Conservation (phyloP, 139 green algal species). For the Ettlia oleoabundans region DNA sequence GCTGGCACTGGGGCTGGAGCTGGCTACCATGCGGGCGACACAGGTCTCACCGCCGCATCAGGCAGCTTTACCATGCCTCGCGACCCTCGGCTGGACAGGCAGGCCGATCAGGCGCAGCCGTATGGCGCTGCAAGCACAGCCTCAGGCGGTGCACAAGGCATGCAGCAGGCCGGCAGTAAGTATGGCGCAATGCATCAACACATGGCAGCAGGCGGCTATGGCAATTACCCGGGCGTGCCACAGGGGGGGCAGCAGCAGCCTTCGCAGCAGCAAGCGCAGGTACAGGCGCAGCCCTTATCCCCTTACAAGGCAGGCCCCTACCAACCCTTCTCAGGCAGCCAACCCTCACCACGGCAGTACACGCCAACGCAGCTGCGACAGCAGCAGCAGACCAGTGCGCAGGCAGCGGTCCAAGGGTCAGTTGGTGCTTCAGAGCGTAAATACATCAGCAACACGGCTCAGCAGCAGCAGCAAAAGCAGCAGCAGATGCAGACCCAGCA, state of each 20-base stretch:
- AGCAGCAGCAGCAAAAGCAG: slow-evolving; percentile 1
- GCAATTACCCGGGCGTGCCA: too few species aligned
- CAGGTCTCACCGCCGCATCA: neutral
- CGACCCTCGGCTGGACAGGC: neutral
- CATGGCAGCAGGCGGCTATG: neutral
- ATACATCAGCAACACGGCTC: slow-evolving; percentile 28
- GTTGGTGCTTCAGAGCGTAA: neutral
- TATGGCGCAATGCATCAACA: too few species aligned
- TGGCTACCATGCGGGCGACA: too few species aligned
- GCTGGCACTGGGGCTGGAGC: too few species aligned
- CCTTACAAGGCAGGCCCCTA: neutral
- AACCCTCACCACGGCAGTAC: neutral
- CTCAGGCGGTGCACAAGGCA: neutral
- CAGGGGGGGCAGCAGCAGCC: too few species aligned
- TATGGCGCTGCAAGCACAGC: neutral
- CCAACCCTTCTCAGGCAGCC: slow-evolving; percentile 3
- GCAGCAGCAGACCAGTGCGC: neutral
- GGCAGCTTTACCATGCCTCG: neutral
- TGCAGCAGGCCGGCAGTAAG: neutral
- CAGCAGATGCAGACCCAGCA: slow-evolving; percentile 16
- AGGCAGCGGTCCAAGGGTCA: neutral
- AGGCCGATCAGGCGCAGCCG: neutral
- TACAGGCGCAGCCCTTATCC: neutral
- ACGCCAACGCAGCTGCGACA: slow-evolving; percentile 1
- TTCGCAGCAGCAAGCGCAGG: neutral